These are phyloP conservation scores for Pleurotus pulmonarius DNA, from an alignment of 768 basidiomycete genomes.

Conservation along the genomic window DNA sequence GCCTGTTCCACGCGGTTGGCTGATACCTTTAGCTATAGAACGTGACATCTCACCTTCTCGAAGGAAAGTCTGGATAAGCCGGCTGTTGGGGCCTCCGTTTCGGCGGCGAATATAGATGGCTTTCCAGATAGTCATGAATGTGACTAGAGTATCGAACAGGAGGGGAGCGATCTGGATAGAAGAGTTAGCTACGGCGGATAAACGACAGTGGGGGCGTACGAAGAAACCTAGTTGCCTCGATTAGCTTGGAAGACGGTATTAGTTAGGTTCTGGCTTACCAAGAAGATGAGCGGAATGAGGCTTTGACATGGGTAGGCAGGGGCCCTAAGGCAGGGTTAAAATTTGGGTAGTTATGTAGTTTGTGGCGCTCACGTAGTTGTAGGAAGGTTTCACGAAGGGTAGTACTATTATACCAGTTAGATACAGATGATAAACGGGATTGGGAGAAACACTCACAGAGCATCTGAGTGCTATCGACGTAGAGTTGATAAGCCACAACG, in stretches of 20 bases:
- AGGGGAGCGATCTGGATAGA: slow-evolving; percentile 69
- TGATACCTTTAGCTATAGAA: not conserved
- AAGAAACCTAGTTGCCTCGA: slow-evolving; percentile 42
- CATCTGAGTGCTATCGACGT: slow-evolving; percentile 78
- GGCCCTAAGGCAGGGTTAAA: slow-evolving; percentile 33
- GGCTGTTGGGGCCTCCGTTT: slow-evolving; percentile 73
- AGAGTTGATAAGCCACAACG: slow-evolving; percentile 78
- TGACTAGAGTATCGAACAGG: slow-evolving; percentile 77
- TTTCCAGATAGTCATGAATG: slow-evolving; percentile 77
- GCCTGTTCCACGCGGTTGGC: slow-evolving; percentile 32
- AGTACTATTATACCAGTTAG: slow-evolving; percentile 39
- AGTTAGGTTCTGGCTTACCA: slow-evolving; percentile 33
- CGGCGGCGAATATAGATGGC: slow-evolving; percentile 73
- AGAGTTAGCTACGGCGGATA: slow-evolving; percentile 8
- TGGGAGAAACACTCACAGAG: slow-evolving; percentile 41
- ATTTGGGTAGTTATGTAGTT: no score
- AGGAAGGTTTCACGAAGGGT: slow-evolving; percentile 61
- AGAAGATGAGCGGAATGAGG: slow-evolving; percentile 81
- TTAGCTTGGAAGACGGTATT: slow-evolving; percentile 7
- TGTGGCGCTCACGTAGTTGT: slow-evolving; percentile 19
- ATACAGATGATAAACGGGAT: not conserved
- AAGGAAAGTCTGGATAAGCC: slow-evolving; percentile 79
- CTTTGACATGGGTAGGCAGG: slow-evolving; percentile 79
- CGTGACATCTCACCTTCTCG: slow-evolving; percentile 54
- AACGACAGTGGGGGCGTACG: slow-evolving; percentile 31